These are phyloP conservation scores for Suhomyces sp. DNA, from an alignment of 805 yeast species.

Conservation along the genomic window DNA sequence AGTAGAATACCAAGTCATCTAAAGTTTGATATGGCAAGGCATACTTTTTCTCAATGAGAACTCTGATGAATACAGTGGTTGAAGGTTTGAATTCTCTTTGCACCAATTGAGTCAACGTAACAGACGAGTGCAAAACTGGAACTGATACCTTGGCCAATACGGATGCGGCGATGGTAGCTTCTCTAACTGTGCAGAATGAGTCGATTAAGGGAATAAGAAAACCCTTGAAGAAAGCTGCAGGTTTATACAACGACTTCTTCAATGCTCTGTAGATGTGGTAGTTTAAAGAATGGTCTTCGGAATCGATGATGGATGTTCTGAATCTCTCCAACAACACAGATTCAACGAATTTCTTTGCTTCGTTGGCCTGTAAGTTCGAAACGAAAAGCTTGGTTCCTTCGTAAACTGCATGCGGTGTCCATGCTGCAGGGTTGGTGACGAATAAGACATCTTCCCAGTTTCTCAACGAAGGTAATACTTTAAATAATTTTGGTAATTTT, in stretches of 20 bases:
- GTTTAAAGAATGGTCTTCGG: conserved; percentile 75
- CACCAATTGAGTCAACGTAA: conserved; percentile 82
- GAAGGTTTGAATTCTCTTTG: conserved; percentile 84
- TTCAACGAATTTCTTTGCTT: conserved; percentile 81
- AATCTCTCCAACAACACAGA: conserved; percentile 68
- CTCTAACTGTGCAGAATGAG: conserved; percentile 84
- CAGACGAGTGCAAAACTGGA: conserved; percentile 94
- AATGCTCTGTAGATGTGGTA: conserved; percentile 90
- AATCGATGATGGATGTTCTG: conserved; percentile 66
- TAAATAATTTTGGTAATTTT: conserved; percentile 92
- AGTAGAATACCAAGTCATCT: conserved; percentile 90
- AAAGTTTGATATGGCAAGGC: conserved; percentile 96
- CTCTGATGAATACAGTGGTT: conserved; percentile 83
- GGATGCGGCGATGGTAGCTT: conserved; percentile 93
- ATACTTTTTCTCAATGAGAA: conserved; percentile 87
- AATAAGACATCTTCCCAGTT: conserved; percentile 95
- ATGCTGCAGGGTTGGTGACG: conserved; percentile 85
- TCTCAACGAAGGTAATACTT: conserved; percentile 85
- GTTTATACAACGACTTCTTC: conserved; percentile 91
- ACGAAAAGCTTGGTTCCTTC: conserved; percentile 95
- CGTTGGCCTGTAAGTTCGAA: conserved; percentile 80
- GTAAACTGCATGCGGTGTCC: conserved; percentile 94
- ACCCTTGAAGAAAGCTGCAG: conserved; percentile 97
- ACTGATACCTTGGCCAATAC: conserved; percentile 84
- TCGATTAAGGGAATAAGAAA: conserved; percentile 89